Percentiles rank a stretch among this genome's conserved stretches.
Conservation (phyloP, 352 stramenopile species). For the Aphanomyces astaci region DNA sequence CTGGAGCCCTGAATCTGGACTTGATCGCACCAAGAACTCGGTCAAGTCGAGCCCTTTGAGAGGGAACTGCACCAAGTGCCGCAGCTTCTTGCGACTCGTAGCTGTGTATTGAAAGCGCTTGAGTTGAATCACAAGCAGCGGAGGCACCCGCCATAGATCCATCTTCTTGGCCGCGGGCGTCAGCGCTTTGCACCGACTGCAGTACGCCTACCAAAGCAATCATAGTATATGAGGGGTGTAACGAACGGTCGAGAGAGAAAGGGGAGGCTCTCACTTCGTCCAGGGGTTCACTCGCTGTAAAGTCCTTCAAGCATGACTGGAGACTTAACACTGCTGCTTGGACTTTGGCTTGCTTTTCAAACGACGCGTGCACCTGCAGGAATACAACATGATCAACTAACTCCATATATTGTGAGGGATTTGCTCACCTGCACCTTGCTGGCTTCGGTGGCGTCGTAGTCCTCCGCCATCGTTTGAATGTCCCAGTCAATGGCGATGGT, state of each 20-base stretch:
- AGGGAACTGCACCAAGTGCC: slow-evolving; percentile 94
- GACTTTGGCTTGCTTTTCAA: slow-evolving; percentile 54
- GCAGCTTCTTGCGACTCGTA: slow-evolving; percentile 88
- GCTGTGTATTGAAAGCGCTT: slow-evolving; percentile 99
- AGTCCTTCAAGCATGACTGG: slow-evolving; percentile 78
- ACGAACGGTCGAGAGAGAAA: too few relatives aligned
- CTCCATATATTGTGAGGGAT: slow-evolving; percentile 30
- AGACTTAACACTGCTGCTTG: slow-evolving; percentile 77
- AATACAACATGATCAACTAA: slow-evolving; percentile 16
- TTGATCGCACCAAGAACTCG: slow-evolving; percentile 64
- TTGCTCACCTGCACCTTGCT: slow-evolving; percentile 69
- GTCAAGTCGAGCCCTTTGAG: slow-evolving; percentile 87
- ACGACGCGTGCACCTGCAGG: slow-evolving; percentile 24
- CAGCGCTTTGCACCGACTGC: slow-evolving; percentile 82
- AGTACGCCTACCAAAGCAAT: slow-evolving; percentile 46
- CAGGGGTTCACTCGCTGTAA: slow-evolving; percentile 73
- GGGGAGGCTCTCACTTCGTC: slow-evolving; percentile 42
- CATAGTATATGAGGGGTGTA: too few relatives aligned
- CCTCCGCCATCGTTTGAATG: slow-evolving; percentile 75
- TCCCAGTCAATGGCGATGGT: slow-evolving; percentile 87
- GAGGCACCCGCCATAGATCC: slow-evolving; percentile 95
- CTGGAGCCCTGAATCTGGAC: background rate
- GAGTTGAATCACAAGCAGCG: slow-evolving; percentile 98
- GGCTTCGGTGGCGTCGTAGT: slow-evolving; percentile 79
- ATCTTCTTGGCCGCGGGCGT: slow-evolving; percentile 92